Evolutionary conservation across 768 basidiomycete species (phyloP).

Genomic region (Boletus rubescentipes): DNA sequence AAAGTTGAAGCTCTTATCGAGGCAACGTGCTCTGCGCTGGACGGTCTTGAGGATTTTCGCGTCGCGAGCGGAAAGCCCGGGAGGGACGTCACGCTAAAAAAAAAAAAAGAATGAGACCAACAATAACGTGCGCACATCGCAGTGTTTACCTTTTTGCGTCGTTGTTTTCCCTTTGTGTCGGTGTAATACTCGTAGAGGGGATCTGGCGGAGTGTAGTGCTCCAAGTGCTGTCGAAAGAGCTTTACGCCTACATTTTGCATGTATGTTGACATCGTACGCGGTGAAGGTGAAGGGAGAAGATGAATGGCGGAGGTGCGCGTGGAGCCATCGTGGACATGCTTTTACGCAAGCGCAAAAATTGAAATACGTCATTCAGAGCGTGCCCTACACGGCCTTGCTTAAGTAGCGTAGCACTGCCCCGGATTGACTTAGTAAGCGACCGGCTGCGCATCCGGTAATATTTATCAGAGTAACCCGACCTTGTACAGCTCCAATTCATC

Average conservation of each 20-base stretch:
- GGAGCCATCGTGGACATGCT: not conserved
- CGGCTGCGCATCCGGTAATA: no score
- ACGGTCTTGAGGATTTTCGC: constrained; percentile 72
- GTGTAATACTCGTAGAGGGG: constrained; percentile 59
- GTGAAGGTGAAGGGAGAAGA: not conserved
- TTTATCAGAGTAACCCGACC: no score
- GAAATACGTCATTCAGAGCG: constrained; percentile 1
- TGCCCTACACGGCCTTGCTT: constrained; percentile 6
- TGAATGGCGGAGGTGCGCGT: not conserved
- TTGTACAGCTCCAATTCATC: not conserved
- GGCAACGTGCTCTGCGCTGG: constrained; percentile 73
- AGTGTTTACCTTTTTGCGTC: constrained; percentile 35
- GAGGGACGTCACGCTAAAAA: constrained; percentile 64
- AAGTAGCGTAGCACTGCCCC: not conserved
- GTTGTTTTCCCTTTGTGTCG: constrained; percentile 30
- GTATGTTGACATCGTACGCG: constrained; percentile 24
- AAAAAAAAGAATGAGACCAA: constrained; percentile 11
- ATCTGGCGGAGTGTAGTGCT: constrained; percentile 68
- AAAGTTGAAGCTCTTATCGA: constrained; percentile 83
- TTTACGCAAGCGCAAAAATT: not conserved
- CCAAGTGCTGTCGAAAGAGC: constrained; percentile 63
- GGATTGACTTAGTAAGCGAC: not conserved
- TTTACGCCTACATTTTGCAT: constrained; percentile 50
- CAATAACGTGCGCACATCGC: constrained; percentile 37
- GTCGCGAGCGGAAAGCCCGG: constrained; percentile 76